Conservation (phyloP, 2,329 filamentous ascomycete species). For the Fusarium nanum region DNA sequence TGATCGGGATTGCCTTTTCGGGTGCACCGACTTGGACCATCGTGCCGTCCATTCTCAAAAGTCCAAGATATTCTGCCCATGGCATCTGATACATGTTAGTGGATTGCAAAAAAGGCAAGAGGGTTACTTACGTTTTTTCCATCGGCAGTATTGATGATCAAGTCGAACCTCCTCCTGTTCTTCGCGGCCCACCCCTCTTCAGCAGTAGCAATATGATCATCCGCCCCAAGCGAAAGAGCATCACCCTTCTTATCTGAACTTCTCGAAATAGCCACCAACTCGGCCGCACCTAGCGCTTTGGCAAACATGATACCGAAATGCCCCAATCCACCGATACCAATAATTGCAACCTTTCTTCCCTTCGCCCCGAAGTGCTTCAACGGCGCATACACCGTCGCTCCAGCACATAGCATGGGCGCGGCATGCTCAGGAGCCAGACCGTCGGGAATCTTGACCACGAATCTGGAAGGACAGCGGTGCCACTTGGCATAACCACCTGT, state of each 20-base stretch:
- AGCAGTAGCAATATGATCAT: constrained; percentile 67
- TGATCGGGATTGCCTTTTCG: constrained; percentile 2
- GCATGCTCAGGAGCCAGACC: constrained; percentile 69
- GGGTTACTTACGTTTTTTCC: background rate
- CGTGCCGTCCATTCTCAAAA: constrained; percentile 63
- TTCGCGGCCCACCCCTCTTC: constrained; percentile 62
- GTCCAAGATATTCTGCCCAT: constrained; percentile 29
- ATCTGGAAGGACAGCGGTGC: constrained; percentile 41
- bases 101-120: too few species aligned
- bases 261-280: constrained; percentile 67
- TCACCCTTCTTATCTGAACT: constrained; percentile 67
- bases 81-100: constrained; percentile 21
- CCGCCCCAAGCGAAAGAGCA: constrained; percentile 64
- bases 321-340: constrained; percentile 74
- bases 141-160: constrained; percentile 75
- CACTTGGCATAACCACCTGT: constrained; percentile 67
- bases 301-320: constrained; percentile 76
- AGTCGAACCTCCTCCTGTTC: constrained; percentile 71
- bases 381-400: constrained; percentile 81
- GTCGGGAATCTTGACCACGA: constrained; percentile 78
- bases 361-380: constrained; percentile 61
- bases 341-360: constrained; percentile 74
- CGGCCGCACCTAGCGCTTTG: constrained; percentile 71
- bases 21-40: constrained; percentile 68
- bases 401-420: constrained; percentile 85